phyloP scores from a whole-genome alignment of 495 filamentous ascomycete genomes.

The Podospora conica region DNA sequence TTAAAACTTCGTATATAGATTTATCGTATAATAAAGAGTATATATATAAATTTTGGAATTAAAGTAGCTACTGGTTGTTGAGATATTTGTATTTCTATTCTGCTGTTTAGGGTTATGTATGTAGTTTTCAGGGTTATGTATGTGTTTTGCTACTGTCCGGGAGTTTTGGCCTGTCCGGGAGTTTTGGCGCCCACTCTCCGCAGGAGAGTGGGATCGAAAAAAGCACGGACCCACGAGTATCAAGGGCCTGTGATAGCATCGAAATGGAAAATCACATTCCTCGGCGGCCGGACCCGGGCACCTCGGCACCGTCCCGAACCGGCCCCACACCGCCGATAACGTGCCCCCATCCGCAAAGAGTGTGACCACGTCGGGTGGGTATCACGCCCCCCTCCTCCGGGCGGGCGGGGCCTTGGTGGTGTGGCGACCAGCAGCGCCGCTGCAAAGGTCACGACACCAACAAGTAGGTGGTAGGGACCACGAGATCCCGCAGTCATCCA shows the following conservation, averaged over 20 bases:
- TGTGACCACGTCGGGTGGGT: neutral
- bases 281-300: neutral
- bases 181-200: too few relatives aligned
- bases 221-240: too few relatives aligned
- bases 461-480: neutral
- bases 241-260: neutral
- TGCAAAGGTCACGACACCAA: neutral
- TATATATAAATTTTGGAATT: too few relatives aligned
- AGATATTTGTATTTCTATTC: too few relatives aligned
- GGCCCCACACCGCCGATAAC: neutral
- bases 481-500: neutral
- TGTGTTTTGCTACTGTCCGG: too few relatives aligned
- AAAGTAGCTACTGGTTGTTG: too few relatives aligned
- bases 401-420: neutral
- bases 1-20: too few relatives aligned
- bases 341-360: neutral
- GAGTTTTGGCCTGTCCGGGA: too few relatives aligned
- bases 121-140: too few relatives aligned
- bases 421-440: neutral
- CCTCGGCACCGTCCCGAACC: neutral
- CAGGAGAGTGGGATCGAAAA: too few relatives aligned
- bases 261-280: neutral
- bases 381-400: neutral
- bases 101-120: too few relatives aligned
- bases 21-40: too few relatives aligned